These are phyloP conservation scores for Kalmusia sp. DNA, from an alignment of 2,329 filamentous ascomycete genomes.

Conservation along the genomic window DNA sequence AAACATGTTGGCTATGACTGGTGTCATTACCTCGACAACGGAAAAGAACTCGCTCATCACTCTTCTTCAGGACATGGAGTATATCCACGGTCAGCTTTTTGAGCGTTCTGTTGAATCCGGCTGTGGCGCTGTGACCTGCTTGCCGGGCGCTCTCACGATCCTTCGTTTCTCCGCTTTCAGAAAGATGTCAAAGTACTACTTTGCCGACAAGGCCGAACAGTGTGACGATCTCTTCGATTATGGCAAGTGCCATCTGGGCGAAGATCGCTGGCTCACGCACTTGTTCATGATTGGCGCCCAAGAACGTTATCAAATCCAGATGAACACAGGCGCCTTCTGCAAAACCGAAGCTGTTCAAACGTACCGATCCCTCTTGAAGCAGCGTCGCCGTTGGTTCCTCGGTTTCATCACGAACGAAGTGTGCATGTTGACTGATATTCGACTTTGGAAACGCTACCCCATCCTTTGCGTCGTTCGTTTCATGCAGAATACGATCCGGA, in stretches of 20 bases:
- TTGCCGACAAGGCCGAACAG: conserved; percentile 94
- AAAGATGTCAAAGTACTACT: conserved; percentile 98
- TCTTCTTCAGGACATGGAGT: conserved; percentile 96
- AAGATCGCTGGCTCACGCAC: conserved; percentile 96
- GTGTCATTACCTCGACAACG: conserved; percentile 94
- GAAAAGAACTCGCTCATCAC: conserved; percentile 89
- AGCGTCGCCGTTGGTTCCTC: conserved; percentile 94
- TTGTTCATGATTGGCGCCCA: conserved; percentile 98
- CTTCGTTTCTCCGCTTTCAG: conserved; percentile 95
- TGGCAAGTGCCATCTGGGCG: conserved; percentile 91
- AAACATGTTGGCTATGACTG: conserved; percentile 97
- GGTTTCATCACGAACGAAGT: conserved; percentile 98
- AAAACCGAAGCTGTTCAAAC: conserved; percentile 97
- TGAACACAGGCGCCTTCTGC: conserved; percentile 97
- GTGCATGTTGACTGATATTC: conserved; percentile 94
- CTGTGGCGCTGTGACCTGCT: conserved; percentile 91
- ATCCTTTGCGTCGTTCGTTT: conserved; percentile 86
- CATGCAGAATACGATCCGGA: conserved; percentile 95
- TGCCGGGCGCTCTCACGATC: conserved; percentile 95
- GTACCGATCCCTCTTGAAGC: conserved; percentile 85
- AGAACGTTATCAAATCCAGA: conserved; percentile 92
- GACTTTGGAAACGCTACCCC: conserved; percentile 90
- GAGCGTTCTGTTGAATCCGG: conserved; percentile 95
- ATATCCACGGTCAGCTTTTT: conserved; percentile 95
- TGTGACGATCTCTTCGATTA: conserved; percentile 97